Percentiles rank a stretch among this genome's conserved stretches.
Conservation (phyloP, 2,329 filamentous ascomycete species). For the Sphaerulina vaccinii region DNA sequence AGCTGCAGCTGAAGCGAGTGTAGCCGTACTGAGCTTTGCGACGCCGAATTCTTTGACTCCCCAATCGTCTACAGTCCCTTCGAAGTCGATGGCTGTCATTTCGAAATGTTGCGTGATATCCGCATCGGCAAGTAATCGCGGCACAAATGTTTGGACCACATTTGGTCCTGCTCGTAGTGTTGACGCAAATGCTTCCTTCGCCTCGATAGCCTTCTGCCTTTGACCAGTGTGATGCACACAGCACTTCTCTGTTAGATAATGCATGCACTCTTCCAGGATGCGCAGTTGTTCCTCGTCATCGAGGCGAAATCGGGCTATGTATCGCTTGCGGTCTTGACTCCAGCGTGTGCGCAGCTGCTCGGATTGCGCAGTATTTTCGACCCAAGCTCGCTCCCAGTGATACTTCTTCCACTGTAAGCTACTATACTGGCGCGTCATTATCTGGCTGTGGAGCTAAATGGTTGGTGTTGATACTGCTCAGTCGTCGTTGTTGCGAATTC, state of each 20-base stretch:
- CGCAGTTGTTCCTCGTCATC: not conserved
- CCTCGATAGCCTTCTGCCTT: too few relatives aligned
- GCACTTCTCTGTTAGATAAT: too few relatives aligned
- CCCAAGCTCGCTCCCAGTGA: not conserved
- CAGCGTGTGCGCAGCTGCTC: not conserved
- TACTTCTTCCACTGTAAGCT: not conserved
- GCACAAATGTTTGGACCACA: too few relatives aligned
- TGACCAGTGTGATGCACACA: too few relatives aligned
- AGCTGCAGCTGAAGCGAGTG: not conserved
- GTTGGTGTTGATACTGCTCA: too few relatives aligned
- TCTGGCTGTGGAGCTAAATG: too few relatives aligned
- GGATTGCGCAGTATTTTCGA: not conserved
- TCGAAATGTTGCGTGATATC: not conserved
- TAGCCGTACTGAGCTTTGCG: not conserved
- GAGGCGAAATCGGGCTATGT: not conserved
- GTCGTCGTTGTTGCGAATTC: too few relatives aligned
- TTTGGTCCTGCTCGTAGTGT: too few relatives aligned
- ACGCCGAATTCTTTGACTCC: not conserved
- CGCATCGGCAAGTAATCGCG: too few relatives aligned
- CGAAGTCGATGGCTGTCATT: not conserved
- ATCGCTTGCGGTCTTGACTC: not conserved
- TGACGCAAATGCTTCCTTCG: too few relatives aligned
- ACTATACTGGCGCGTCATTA: too few relatives aligned
- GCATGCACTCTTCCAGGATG: too few relatives aligned
- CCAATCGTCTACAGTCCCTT: not conserved